Evolutionary conservation across 345 rosid genomes (phyloP), one percentile per base, ranked within the genome.

Genomic region (Melaleuca quinquenervia): DNA sequence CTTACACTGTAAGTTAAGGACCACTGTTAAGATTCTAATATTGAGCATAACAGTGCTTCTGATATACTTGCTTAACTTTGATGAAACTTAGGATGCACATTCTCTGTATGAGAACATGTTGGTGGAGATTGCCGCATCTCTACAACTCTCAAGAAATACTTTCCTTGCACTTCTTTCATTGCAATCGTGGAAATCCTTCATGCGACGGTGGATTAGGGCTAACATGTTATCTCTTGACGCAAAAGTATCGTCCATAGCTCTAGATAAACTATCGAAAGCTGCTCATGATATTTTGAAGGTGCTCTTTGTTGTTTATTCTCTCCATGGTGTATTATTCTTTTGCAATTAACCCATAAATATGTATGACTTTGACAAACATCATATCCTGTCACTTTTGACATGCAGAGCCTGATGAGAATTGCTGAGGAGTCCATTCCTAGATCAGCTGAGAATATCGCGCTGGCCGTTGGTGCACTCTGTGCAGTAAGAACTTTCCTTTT

Each of bases 171-270:
- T 96, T 87, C 92, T 96, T 84, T 93, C 99, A 27, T 87, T 94
- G 89, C 97, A 96, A 92, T 96, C 99, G 44, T 94, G 98, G 95
- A 95, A 92, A 92, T 89, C 94, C 86, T 96, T 96, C 91, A 91
- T 95, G 94, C 88, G 85, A 54, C 95, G 94, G 60, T 96, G 99
- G 99, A 89, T 95, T 87, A 95, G 90, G 84, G 96, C 93, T 83
- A 91, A 83, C 88, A 85, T 92, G 48, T 85, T 90, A 88, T 90
- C 89, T 85, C 84, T 88, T 89, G 93, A 90, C 86, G 90, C 90
- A 56, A 95, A 91, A 89, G 89, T 78, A 56, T 84, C 90, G 24
- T 86, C 92, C 32, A 32, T 86, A 85, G 90, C 86, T 51, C 89
- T 89, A 36, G 98, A 95, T 89, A 93, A 89, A 88, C 90, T 92